Conservation (phyloP, 257 asterid species). For the Striga asiatica region DNA sequence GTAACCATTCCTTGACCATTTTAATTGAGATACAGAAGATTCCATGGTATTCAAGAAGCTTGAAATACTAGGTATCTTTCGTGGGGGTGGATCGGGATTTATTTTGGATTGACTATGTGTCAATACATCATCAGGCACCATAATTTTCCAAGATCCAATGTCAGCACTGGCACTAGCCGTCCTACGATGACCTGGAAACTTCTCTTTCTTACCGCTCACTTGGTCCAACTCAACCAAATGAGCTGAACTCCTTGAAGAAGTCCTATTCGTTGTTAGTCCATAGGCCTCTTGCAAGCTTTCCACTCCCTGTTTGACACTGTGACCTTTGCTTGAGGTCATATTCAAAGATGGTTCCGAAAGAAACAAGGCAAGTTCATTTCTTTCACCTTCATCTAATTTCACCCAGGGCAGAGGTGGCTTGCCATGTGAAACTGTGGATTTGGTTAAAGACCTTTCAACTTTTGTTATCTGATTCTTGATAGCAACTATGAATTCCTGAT, state of each 20-base stretch:
- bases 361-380: constrained; percentile 69
- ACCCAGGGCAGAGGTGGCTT: constrained; percentile 93
- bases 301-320: constrained; percentile 18
- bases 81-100: constrained; percentile 40
- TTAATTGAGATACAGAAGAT: constrained; percentile 49
- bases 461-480: constrained; percentile 49
- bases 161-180: constrained; percentile 95
- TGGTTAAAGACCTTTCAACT: constrained; percentile 55
- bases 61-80: constrained; percentile 69
- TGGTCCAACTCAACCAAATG: constrained; percentile 37
- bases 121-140: constrained; percentile 35
- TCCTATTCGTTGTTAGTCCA: constrained; percentile 18
- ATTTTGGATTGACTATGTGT: constrained; percentile 27
- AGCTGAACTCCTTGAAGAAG: constrained; percentile 42
- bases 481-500: constrained; percentile 50
- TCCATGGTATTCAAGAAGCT: constrained; percentile 66
- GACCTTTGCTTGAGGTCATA: constrained; percentile 18
- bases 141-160: constrained; percentile 64
- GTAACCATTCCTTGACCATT: constrained; percentile 73
- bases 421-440: constrained; percentile 39
- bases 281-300: constrained; percentile 22
- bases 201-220: constrained; percentile 41
- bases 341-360: constrained; percentile 43
- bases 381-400: constrained; percentile 69
- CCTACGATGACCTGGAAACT: constrained; percentile 68